A percentile compares a stretch with the other conserved stretches of the same genome.
Evolutionary conservation across 768 basidiomycete genomes (phyloP).

Genomic region (Jaapia argillacea): DNA sequence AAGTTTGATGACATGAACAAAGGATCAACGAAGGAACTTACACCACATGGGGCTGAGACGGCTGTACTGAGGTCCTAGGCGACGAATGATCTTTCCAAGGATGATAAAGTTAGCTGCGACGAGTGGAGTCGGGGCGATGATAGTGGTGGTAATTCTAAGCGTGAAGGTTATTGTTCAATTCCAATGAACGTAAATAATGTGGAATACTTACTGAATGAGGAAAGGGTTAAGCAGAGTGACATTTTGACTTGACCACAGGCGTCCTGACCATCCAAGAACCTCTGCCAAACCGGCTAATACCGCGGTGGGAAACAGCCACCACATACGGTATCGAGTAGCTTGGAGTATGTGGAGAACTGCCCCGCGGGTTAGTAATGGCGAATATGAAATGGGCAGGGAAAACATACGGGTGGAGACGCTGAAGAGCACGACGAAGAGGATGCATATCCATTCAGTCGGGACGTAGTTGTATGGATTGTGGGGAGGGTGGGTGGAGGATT

Average conservation of each 20-base stretch:
- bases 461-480: constrained; percentile 36
- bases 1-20: not conserved
- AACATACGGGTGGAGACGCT: constrained; percentile 27
- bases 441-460: constrained; percentile 27
- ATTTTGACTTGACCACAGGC: constrained; percentile 37
- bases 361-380: not conserved
- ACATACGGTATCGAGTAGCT: constrained; percentile 31
- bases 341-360: constrained; percentile 38
- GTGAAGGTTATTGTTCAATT: not conserved
- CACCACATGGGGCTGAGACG: constrained; percentile 27
- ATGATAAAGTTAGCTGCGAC: constrained; percentile 48
- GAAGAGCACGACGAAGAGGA: constrained; percentile 30
- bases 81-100: constrained; percentile 33
- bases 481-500: too few relatives aligned
- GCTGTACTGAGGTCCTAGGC: constrained; percentile 38
- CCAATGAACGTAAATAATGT: not conserved
- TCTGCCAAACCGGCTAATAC: constrained; percentile 39
- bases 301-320: constrained; percentile 44
- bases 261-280: constrained; percentile 42
- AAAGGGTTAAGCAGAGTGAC: constrained; percentile 19
- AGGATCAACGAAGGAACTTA: constrained; percentile 2
- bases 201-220: constrained; percentile 30
- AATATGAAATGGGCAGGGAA: not conserved
- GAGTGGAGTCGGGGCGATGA: constrained; percentile 46
- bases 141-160: constrained; percentile 26